phyloP scores from a whole-genome alignment of 371 early-diverging fungal species.

The Smittium mucronatum region DNA sequence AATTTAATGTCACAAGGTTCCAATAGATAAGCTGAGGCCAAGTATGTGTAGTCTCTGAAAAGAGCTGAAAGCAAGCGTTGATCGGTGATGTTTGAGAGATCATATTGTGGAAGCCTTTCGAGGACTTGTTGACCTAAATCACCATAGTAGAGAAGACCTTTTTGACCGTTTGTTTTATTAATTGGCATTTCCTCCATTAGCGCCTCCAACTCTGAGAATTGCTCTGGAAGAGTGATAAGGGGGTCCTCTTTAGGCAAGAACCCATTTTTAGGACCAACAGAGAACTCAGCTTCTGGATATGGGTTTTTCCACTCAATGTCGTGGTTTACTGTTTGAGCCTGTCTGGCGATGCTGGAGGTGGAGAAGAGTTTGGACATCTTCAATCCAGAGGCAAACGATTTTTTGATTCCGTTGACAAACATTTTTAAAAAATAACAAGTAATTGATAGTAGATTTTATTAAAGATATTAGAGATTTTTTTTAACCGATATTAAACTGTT shows the following conservation, averaged over 20 bases:
- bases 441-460: too few relatives aligned
- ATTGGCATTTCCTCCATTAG: conserved; percentile 69
- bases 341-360: conserved; percentile 13
- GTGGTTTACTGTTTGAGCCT: not conserved
- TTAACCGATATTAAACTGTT: too few relatives aligned
- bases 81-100: conserved; percentile 54
- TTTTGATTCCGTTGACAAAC: not conserved
- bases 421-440: not conserved
- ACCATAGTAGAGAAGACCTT: conserved; percentile 61
- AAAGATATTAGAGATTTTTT: too few relatives aligned
- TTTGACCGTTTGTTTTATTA: conserved; percentile 42
- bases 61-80: conserved; percentile 58
- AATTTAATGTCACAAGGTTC: conserved; percentile 74
- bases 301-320: conserved; percentile 21
- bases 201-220: conserved; percentile 50
- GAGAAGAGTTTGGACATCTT: conserved; percentile 1
- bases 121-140: conserved; percentile 64
- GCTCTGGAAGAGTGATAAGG: conserved; percentile 40
- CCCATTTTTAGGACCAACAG: conserved; percentile 16
- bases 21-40: conserved; percentile 74
- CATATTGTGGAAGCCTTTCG: conserved; percentile 53
- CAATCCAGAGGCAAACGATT: not conserved
- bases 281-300: conserved; percentile 19
- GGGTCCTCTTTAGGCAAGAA: conserved; percentile 31
- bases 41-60: conserved; percentile 75